Base-by-base conservation (phyloP, 2,329 filamentous ascomycete genomes). In the Botrytis fragariae region DNA sequence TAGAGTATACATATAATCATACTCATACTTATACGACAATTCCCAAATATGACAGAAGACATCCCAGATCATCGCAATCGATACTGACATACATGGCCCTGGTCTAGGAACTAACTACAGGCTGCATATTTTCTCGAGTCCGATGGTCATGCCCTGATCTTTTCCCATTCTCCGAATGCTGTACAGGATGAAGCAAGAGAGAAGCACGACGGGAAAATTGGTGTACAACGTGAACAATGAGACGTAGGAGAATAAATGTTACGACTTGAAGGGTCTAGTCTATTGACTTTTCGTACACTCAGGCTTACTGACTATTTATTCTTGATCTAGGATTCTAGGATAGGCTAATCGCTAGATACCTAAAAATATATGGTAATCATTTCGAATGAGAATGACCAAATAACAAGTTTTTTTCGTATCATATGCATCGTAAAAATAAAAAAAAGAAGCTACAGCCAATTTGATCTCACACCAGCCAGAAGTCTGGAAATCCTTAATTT, bases 41-140 rank as follows among this genome's bases (percentile, higher is more conserved):
- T 54, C 14, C 51, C 51, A 51, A 54, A 67, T 39, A 54, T 39
- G 45, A 67, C 29, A 18, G 20, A 37, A 65, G 51, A 22, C n/a
- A 18, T 48, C 22, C 29, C 8, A 67, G 64, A 54, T 67, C 20
- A 39, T 67, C 45, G 45, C 42, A 54, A 54, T 39, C 64, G 37
- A 67, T 25, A 51, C 16, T 35, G 42, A 25, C 59, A 16, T 65
- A 65, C 44, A 65, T 48, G 44, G n/a, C 65, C 48, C 65, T 42
- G 45, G 35, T 69, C 65, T 54, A 42, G 65, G 42, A 69, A 44
- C 51, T 57, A 69, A 44, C 51, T 69, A n/a, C 67, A 69, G 32
- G 48, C 67, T 69, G 67, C 67, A 69, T 39, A 60, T n/a, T 69
- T 69, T 61, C 67, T 69, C 67, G 67, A 69, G 67, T 69, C 65